Evolutionary conservation across 495 filamentous ascomycete species (phyloP).

Genomic region (Neurospora sp.): DNA sequence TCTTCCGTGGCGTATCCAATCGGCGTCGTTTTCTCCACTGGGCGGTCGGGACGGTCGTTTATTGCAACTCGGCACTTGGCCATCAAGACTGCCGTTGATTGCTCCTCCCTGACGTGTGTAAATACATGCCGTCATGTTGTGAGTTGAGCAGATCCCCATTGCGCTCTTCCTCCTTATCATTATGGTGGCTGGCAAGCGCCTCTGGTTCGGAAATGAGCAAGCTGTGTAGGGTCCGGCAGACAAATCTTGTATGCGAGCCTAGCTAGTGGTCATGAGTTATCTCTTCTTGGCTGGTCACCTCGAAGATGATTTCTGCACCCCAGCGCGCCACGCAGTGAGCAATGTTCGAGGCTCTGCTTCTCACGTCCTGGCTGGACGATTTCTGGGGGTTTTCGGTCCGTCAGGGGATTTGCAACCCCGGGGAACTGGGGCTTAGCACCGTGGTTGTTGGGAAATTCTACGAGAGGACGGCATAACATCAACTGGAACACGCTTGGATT

Average conservation of each 20-base stretch:
- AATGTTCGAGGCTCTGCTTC: constrained; percentile 5
- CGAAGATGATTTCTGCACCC: constrained; percentile 7
- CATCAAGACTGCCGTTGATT: constrained; percentile 20
- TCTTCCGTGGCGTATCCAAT: constrained; percentile 33
- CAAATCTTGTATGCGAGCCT: not conserved
- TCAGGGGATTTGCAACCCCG: not conserved
- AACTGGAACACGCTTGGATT: not conserved
- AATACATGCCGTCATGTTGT: constrained; percentile 17
- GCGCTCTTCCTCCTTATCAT: constrained; percentile 27
- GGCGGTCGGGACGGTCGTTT: constrained; percentile 15
- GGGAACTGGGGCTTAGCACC: not conserved
- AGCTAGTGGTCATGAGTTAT: constrained; percentile 10
- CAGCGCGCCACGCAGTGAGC: constrained; percentile 28
- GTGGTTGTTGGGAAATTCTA: not conserved
- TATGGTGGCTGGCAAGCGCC: constrained; percentile 46
- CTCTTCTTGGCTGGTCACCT: constrained; percentile 24
- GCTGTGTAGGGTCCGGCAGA: constrained; percentile 14
- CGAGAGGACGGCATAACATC: not conserved
- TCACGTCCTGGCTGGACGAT: constrained; percentile 2
- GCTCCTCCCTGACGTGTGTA: constrained; percentile 28
- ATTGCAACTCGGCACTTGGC: constrained; percentile 12
- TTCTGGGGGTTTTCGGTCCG: constrained; percentile 1
- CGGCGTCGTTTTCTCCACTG: constrained; percentile 31
- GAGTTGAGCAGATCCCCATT: constrained; percentile 41
- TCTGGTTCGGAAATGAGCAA: constrained; percentile 10